Conservation (phyloP, 192 early-diverging fungal species). For the Coemansia javaensis region DNA sequence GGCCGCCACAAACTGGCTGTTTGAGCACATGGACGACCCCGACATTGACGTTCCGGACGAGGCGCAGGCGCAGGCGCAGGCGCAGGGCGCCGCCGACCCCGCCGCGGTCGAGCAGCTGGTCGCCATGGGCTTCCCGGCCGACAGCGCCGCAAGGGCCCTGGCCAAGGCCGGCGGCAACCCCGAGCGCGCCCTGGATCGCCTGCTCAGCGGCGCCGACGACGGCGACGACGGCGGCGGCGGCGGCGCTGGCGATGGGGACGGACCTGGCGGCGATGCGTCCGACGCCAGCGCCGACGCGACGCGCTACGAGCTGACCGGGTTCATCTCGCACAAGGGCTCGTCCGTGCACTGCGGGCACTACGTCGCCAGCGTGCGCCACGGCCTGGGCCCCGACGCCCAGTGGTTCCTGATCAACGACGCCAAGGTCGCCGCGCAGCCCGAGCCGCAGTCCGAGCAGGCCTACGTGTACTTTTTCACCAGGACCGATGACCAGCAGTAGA, state of each 20-base stretch:
- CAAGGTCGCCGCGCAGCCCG: slow-evolving; percentile 75
- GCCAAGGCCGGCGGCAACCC: slow-evolving; percentile 77
- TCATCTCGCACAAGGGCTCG: slow-evolving; percentile 94
- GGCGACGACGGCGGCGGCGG: slow-evolving; percentile 1
- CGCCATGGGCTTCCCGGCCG: slow-evolving; percentile 88
- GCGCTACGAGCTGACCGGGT: slow-evolving; percentile 58
- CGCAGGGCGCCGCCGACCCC: slow-evolving; percentile 21
- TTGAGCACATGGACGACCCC: slow-evolving; percentile 97
- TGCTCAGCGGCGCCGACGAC: slow-evolving; percentile 83
- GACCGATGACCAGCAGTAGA: background rate
- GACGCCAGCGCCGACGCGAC: slow-evolving; percentile 8
- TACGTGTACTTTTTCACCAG: slow-evolving; percentile 69
- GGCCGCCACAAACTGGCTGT: slow-evolving; percentile 89
- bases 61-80: slow-evolving; percentile 4
- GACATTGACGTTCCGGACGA: slow-evolving; percentile 53
- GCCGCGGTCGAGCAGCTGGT: slow-evolving; percentile 64
- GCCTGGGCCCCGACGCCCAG: slow-evolving; percentile 45
- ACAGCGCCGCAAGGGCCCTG: slow-evolving; percentile 77
- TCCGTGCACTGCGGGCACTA: slow-evolving; percentile 97
- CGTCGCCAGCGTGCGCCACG: slow-evolving; percentile 72
- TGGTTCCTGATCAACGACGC: slow-evolving; percentile 98
- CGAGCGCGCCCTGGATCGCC: slow-evolving; percentile 92
- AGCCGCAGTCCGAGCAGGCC: slow-evolving; percentile 60
- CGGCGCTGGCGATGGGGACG: background rate
- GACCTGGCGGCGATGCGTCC: slow-evolving; percentile 35